Evolutionary conservation across 2,329 filamentous ascomycete genomes (phyloP).

Genomic region (Scedosporium apiospermum): DNA sequence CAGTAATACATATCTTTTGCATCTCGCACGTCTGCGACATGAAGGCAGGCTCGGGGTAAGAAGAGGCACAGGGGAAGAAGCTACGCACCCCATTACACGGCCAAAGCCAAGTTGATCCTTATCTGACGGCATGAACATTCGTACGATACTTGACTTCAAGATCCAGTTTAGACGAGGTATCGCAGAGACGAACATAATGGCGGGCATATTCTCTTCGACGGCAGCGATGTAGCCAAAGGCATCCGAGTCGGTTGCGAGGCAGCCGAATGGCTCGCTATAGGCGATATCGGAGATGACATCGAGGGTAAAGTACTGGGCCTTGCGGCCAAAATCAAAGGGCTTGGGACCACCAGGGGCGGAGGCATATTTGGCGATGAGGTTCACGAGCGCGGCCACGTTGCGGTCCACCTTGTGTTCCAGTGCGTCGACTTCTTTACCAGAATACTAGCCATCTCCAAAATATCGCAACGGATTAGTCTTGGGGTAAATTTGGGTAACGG

Average conservation of each 20-base stretch:
- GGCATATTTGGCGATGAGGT: constrained; percentile 32
- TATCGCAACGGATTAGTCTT: too few species aligned
- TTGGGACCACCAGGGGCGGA: constrained; percentile 22
- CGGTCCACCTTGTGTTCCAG: constrained; percentile 39
- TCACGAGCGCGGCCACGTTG: constrained; percentile 33
- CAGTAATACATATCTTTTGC: background rate
- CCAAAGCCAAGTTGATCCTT: constrained; percentile 28
- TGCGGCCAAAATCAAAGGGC: constrained; percentile 34
- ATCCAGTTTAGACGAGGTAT: constrained; percentile 30
- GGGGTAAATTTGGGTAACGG: background rate
- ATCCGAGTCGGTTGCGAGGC: constrained; percentile 33
- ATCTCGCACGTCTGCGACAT: too few species aligned
- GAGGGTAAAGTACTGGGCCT: constrained; percentile 40
- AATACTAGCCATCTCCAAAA: constrained; percentile 21
- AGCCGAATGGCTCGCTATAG: constrained; percentile 37
- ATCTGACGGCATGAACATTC: constrained; percentile 28
- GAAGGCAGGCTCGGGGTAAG: constrained; percentile 16
- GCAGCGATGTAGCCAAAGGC: constrained; percentile 36
- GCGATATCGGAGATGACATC: constrained; percentile 44
- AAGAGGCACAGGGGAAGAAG: constrained; percentile 17
- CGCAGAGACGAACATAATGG: constrained; percentile 32
- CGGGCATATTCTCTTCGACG: constrained; percentile 29
- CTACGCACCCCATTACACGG: constrained; percentile 33
- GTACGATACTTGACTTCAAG: constrained; percentile 28
- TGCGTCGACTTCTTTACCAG: constrained; percentile 39